Evolutionary conservation across 176 grass and related monocot species (phyloP), one percentile per base, ranked within the genome.

Genomic region (Tillandsia leiboldiana): DNA sequence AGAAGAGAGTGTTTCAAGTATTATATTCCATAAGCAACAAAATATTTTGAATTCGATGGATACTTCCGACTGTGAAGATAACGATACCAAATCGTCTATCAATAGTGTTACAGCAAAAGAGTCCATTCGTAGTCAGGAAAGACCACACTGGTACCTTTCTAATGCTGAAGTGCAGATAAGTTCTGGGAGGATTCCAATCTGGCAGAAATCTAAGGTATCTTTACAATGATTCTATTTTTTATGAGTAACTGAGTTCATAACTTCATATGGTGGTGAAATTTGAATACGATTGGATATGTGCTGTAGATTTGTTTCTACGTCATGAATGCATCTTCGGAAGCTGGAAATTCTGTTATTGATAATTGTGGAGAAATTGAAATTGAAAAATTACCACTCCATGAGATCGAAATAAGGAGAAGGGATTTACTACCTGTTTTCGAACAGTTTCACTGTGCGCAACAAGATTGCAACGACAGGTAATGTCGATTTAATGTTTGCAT

Each of bases 201-300:
- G 95, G 95, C 90, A 99, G 84, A 99, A 94, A 88, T 88, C 90
- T 70, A 94, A 99, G 95, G 95, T 99, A 74, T 26, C 12, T 6
- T 70, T 26, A n/a, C 47, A 68, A 18, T 51, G 42, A 68, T 76
- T 79, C n/a, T 80, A 73, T 59, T 56, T 12, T 56, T 20, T 20
- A 22, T 20, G 8, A 18, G 17, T 23, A 61, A 7, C 56, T 61
- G 2, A 20, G 56, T 8, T 18, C 22, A 57, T 57, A 6, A 15
- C 17, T 57, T 15, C 17, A n/a, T 10, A 61, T 7, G 52, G 7
- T 13, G n/a, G 26, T 79, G 48, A 26, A 13, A 68, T 66, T 66
- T 70, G 22, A 80, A 26, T 64, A 22, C 66, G 12, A 49, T 52
- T 56, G 72, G 65, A 24, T 17, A 88, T 67, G 59, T 72, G 79